Conservation (phyloP, 1,284 basidiomycete species). For the Phenoliferia sp. region DNA sequence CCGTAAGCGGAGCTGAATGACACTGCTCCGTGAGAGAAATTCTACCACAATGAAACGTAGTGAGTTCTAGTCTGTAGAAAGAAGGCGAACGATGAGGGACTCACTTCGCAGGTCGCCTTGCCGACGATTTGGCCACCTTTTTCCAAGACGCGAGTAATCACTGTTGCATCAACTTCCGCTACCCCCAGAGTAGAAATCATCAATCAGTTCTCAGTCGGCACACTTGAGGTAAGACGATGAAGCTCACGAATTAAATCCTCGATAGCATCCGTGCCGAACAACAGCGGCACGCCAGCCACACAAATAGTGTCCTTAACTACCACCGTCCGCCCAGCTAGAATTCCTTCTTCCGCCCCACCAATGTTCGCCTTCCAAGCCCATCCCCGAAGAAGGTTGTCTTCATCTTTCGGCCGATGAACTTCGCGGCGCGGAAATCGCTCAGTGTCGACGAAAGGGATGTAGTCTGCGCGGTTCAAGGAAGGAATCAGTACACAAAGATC, state of each 20-base stretch:
- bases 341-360: conserved; percentile 12
- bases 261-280: conserved; percentile 45
- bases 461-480: neutral
- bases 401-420: neutral
- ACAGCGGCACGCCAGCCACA: conserved; percentile 44
- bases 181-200: neutral
- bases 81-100: neutral
- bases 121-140: conserved; percentile 47
- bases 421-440: neutral
- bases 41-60: conserved; percentile 7
- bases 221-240: neutral
- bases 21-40: conserved; percentile 44
- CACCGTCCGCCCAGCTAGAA: conserved; percentile 39
- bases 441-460: neutral
- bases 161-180: conserved; percentile 47
- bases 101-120: conserved; percentile 46
- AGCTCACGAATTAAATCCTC: conserved; percentile 39
- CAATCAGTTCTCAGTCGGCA: too few species aligned
- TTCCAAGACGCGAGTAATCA: conserved; percentile 49
- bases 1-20: conserved; percentile 47
- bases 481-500: neutral
- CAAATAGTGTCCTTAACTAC: conserved; percentile 46
- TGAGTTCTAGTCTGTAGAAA: neutral
- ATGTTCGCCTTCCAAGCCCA: conserved; percentile 2
- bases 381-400: neutral